phyloP scores from a whole-genome alignment of 1,284 basidiomycete genomes.

The Sutorius eximius region DNA sequence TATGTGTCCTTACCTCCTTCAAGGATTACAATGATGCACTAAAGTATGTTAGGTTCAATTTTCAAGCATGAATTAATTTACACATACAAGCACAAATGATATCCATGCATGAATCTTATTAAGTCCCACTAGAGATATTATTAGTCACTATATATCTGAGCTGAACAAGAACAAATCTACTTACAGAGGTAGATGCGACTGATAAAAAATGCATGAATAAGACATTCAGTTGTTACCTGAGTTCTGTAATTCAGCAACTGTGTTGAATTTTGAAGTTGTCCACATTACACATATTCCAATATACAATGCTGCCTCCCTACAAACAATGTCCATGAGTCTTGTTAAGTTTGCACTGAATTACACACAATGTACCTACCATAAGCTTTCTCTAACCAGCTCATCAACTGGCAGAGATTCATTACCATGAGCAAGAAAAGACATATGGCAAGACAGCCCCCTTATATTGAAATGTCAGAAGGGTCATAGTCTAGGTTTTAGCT shows the following conservation, averaged over 20 bases:
- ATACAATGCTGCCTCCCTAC: slow-evolving; percentile 13
- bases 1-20: slow-evolving; percentile 19
- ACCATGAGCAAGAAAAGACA: slow-evolving; percentile 13
- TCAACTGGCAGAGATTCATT: fast-evolving
- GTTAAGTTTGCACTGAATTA: not conserved
- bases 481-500: too few relatives aligned
- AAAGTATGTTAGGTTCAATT: not conserved
- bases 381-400: not conserved
- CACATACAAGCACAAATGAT: slow-evolving; percentile 21
- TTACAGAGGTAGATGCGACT: slow-evolving; percentile 27
- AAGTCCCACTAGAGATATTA: slow-evolving; percentile 10
- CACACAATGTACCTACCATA: slow-evolving; percentile 19
- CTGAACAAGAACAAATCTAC: not conserved
- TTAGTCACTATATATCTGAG: not conserved
- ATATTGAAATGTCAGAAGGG: not conserved
- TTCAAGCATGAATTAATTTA: not conserved
- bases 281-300: slow-evolving; percentile 17
- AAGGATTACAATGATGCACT: slow-evolving; percentile 21
- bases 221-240: slow-evolving; percentile 20
- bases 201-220: slow-evolving; percentile 28
- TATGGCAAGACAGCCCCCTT: slow-evolving; percentile 17
- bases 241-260: slow-evolving; percentile 8
- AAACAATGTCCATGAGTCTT: not conserved
- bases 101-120: not conserved
- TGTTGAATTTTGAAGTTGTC: not conserved